phyloP scores from a whole-genome alignment of 2,329 filamentous ascomycete genomes.

The Neopestalotiopsis sp. region DNA sequence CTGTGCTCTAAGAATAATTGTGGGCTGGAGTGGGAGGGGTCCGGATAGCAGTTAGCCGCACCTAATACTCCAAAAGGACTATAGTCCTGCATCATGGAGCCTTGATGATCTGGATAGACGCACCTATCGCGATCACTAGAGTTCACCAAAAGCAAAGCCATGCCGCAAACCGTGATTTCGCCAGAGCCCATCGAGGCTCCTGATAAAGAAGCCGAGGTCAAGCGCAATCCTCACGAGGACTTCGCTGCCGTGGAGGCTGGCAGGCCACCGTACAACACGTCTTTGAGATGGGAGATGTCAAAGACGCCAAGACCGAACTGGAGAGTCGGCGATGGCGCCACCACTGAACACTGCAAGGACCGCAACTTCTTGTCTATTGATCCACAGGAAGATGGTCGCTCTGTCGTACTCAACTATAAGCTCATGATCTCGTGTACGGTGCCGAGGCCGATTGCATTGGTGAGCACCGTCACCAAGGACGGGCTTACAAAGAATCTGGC shows the following conservation, averaged over 20 bases:
- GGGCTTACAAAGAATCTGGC: slow-evolving; percentile 8
- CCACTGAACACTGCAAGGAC: slow-evolving; percentile 17
- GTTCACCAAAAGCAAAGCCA: neutral
- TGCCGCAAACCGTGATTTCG: neutral
- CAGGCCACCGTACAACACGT: slow-evolving; percentile 12
- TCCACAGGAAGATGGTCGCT: slow-evolving; percentile 18
- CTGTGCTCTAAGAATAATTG: too few relatives aligned
- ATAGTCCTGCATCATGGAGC: neutral
- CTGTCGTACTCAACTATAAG: slow-evolving; percentile 28
- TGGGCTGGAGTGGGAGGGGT: neutral
- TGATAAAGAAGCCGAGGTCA: slow-evolving; percentile 31
- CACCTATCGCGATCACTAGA: neutral
- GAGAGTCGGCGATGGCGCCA: slow-evolving; percentile 19
- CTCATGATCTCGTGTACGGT: slow-evolving; percentile 8
- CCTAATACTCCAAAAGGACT: neutral
- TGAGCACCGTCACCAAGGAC: slow-evolving; percentile 10
- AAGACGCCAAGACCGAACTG: slow-evolving; percentile 19
- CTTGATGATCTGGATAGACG: neutral
- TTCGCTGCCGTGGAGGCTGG: slow-evolving; percentile 23
- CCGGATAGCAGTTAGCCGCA: neutral
- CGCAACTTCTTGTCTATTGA: slow-evolving; percentile 18
- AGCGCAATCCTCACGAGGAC: slow-evolving; percentile 26
- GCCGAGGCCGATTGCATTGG: slow-evolving; percentile 10
- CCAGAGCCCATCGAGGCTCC: slow-evolving; percentile 24
- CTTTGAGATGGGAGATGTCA: slow-evolving; percentile 13